A percentile compares a stretch with the other conserved stretches of the same genome.
Conservation (phyloP, 345 rosid species). For the Salix udensis region DNA sequence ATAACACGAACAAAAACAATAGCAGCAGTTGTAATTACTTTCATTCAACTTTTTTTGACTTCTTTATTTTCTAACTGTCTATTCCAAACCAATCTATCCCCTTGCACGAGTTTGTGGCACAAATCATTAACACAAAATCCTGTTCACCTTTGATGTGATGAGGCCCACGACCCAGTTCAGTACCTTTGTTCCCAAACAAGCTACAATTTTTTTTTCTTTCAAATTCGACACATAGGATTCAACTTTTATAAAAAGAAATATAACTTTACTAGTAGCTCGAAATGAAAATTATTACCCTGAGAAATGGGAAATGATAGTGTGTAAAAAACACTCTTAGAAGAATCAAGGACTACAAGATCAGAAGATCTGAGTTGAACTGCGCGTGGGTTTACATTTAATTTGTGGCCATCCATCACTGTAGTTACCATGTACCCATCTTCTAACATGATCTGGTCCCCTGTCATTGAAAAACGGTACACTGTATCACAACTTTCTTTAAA, state of each 20-base stretch:
- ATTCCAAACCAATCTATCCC: too few relatives aligned
- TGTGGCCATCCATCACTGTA: slow-evolving; percentile 49
- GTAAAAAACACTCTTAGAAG: slow-evolving; percentile 41
- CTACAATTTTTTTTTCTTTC: background rate
- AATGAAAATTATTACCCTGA: slow-evolving; percentile 27
- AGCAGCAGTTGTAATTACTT: too few relatives aligned
- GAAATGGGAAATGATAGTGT: slow-evolving; percentile 48
- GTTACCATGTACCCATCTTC: slow-evolving; percentile 67
- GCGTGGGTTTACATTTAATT: slow-evolving; percentile 44
- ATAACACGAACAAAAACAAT: too few relatives aligned
- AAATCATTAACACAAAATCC: too few relatives aligned
- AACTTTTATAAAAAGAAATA: background rate
- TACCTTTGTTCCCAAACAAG: background rate
- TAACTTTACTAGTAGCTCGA: background rate
- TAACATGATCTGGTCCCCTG: slow-evolving; percentile 26
- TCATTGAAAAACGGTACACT: slow-evolving; percentile 15
- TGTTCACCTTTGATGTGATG: too few relatives aligned
- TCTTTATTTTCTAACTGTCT: too few relatives aligned
- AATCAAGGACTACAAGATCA: slow-evolving; percentile 50
- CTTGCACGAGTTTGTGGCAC: too few relatives aligned
- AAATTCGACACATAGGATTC: background rate
- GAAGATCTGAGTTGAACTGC: slow-evolving; percentile 43
- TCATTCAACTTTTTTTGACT: too few relatives aligned
- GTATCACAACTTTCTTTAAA: background rate
- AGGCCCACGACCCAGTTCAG: too few relatives aligned